Evolutionary conservation across 352 stramenopile genomes (phyloP), one percentile per base, ranked within the genome.

Genomic region (Phytophthora pluvialis): DNA sequence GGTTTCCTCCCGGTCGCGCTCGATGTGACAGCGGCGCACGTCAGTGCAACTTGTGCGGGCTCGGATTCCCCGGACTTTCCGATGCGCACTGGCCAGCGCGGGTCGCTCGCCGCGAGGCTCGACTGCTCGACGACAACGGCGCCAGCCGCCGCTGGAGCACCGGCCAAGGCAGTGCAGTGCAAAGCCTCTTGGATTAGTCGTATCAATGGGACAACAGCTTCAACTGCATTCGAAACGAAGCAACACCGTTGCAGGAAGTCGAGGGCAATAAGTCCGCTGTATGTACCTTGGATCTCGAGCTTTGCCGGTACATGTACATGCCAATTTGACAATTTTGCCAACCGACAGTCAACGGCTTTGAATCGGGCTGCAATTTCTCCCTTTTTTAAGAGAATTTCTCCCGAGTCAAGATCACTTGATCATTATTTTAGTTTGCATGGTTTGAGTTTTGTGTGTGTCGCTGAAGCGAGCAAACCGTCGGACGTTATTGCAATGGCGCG

Each of bases 21-120:
- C 40, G 39, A 55, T 71, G 63, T 42, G 63, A 71, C 63, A 60
- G 56, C 63, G 33, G 16, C 62, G 56, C 56, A 71, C 63, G 63
- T 31, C 55, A 71, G 32, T 39, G 25, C 45, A 52, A 52, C 13
- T 39, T 21, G 16, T 46, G 11, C 40, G 18, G 18, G 15, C 18
- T 46, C 16, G 25, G 40, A 15, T 42, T n/a, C 29, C 18, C 31
- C 29, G 47, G 31, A 40, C 47, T 35, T 54, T 53, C 18, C 40
- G 40, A 29, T 46, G 40, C 18, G 18, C 18, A 46, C 29, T 42
- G 16, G 31, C 31, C 29, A 42, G 46, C 18, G 31, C 21, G 10
- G 31, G 47, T 54, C 28, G 47, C 47, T 16, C 47, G 47, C 47
- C 47, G 47, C 31, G 29, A 51, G 11, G 31, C 47, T 54, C 47